phyloP scores from a whole-genome alignment of 257 asterid genomes.

The Nicotiana tomentosiformis region DNA sequence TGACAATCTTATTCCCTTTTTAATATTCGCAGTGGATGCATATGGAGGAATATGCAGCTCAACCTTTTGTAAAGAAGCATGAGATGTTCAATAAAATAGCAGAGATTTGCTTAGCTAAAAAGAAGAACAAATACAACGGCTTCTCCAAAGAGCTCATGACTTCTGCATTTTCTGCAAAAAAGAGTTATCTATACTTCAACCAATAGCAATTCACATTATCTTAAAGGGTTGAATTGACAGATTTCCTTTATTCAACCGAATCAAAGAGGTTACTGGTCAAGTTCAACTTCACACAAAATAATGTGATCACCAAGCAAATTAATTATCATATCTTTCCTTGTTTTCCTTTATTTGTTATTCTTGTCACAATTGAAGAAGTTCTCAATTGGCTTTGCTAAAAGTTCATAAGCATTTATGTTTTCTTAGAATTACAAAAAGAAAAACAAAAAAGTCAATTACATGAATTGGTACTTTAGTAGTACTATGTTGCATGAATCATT shows the following conservation, averaged over 20 bases:
- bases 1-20: background rate
- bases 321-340: too few species aligned
- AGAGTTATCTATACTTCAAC: conserved; percentile 36
- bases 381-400: too few species aligned
- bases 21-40: conserved; percentile 71
- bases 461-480: too few species aligned
- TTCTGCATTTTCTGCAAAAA: conserved; percentile 27
- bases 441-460: too few species aligned
- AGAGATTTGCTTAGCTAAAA: conserved; percentile 52
- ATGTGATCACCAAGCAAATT: too few species aligned
- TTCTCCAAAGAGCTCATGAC: conserved; percentile 37
- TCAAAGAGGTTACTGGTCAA: too few species aligned
- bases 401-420: too few species aligned
- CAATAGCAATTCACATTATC: background rate
- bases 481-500: too few species aligned
- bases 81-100: conserved; percentile 40
- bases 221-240: background rate
- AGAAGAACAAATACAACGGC: conserved; percentile 47
- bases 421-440: too few species aligned
- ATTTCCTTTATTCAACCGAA: background rate
- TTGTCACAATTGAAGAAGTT: too few species aligned
- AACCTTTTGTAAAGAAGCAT: conserved; percentile 55
- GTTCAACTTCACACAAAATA: too few species aligned
- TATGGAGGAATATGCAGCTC: conserved; percentile 62
- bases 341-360: too few species aligned